Conservation (phyloP, 2,329 filamentous ascomycete genomes). For the Cyclaneusma minus region DNA sequence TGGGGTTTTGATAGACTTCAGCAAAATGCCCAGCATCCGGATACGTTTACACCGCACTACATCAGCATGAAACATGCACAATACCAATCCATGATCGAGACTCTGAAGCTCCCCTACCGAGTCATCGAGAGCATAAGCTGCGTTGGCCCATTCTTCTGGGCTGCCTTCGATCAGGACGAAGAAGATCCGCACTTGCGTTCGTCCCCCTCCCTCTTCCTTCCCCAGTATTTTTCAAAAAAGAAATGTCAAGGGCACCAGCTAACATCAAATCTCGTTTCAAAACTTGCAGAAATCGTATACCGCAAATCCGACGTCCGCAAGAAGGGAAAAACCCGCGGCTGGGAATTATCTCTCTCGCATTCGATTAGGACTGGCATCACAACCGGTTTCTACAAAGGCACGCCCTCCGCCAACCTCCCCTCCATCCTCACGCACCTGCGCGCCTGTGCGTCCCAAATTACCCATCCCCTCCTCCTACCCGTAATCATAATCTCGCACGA, state of each 20-base stretch:
- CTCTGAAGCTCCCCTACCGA: slow-evolving; percentile 35
- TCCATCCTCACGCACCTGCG: slow-evolving; percentile 32
- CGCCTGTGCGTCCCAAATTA: slow-evolving; percentile 31
- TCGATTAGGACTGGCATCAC: slow-evolving; percentile 37
- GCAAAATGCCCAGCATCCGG: slow-evolving; percentile 31
- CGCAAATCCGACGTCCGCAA: slow-evolving; percentile 53
- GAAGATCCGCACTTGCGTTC: slow-evolving; percentile 40
- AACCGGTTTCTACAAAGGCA: slow-evolving; percentile 46
- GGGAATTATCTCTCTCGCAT: slow-evolving; percentile 48
- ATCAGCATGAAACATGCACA: slow-evolving; percentile 33
- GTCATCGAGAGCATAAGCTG: slow-evolving; percentile 42
- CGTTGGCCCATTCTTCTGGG: slow-evolving; percentile 51
- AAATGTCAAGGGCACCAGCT: background rate
- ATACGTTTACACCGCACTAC: slow-evolving; percentile 40
- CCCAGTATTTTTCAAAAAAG: background rate
- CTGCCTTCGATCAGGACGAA: slow-evolving; percentile 37
- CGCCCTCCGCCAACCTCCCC: slow-evolving; percentile 36
- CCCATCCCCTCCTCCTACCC: slow-evolving; percentile 43
- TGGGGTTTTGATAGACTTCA: slow-evolving; percentile 8
- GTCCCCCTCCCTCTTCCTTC: slow-evolving; percentile 9
- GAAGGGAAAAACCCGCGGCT: slow-evolving; percentile 45
- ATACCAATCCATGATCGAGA: slow-evolving; percentile 40
- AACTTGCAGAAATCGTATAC: slow-evolving; percentile 39
- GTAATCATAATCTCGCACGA: slow-evolving; percentile 43
- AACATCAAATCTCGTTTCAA: too few species aligned